A percentile compares a stretch with the other conserved stretches of the same genome.
Evolutionary conservation across 306 rosid genomes (phyloP).

Genomic region (Astragalus glycyphyllos): DNA sequence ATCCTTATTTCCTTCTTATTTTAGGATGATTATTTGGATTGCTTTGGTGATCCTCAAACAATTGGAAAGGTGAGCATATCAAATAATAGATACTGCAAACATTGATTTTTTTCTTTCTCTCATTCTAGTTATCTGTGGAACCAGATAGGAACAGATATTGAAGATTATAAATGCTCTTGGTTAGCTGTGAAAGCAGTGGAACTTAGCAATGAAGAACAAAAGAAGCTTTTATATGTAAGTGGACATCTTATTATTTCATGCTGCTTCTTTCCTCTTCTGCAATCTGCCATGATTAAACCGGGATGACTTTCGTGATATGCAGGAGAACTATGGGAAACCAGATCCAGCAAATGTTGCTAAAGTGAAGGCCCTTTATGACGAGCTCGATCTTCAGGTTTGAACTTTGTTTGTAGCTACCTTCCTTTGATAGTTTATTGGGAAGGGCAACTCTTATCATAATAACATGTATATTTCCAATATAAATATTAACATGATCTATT

Average conservation of each 20-base stretch:
- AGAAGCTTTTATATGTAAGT: constrained; percentile 73
- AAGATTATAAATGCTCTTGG: constrained; percentile 99
- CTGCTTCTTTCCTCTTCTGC: neutral
- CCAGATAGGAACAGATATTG: constrained; percentile 97
- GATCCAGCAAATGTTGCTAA: constrained; percentile 65
- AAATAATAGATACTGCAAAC: neutral
- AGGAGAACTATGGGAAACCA: constrained; percentile 86
- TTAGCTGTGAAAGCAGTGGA: constrained; percentile 90
- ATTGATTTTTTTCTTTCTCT: constrained; percentile 35
- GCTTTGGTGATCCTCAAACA: constrained; percentile 82
- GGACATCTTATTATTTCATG: neutral
- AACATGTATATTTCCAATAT: neutral
- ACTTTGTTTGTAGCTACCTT: constrained; percentile 11
- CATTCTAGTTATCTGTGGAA: constrained; percentile 42
- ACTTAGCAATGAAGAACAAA: constrained; percentile 69
- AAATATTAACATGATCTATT: constrained; percentile 19
- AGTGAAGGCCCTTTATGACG: constrained; percentile 76
- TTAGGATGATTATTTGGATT: constrained; percentile 96
- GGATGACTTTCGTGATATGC: constrained; percentile 29
- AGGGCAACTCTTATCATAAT: neutral
- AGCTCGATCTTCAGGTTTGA: constrained; percentile 80
- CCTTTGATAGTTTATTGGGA: neutral
- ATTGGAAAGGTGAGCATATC: constrained; percentile 75
- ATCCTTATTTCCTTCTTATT: constrained; percentile 7
- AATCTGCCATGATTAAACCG: constrained; percentile 24